A percentile compares a stretch with the other conserved stretches of the same genome.
These are phyloP conservation scores for Colletotrichum tabaci DNA, from an alignment of 2,329 filamentous ascomycete genomes.

Conservation along the genomic window DNA sequence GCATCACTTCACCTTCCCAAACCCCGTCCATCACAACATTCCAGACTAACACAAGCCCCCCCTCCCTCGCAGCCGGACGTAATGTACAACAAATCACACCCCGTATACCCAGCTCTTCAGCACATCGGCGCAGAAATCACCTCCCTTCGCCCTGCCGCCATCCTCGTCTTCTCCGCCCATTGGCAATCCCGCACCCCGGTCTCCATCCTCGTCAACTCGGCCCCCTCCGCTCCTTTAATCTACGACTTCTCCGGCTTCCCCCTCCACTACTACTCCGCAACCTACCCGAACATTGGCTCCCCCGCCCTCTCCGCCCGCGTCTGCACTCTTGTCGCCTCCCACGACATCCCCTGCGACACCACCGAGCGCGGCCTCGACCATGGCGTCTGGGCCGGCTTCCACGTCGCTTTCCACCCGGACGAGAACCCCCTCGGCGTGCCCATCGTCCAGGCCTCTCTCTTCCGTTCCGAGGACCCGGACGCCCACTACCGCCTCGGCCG, in stretches of 20 bases:
- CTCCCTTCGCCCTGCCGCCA: conserved; percentile 77
- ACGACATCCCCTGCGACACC: conserved; percentile 72
- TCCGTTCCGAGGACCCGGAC: conserved; percentile 73
- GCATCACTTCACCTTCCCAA: neutral
- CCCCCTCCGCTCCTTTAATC: conserved; percentile 75
- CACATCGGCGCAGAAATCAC: conserved; percentile 80
- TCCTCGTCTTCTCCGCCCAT: conserved; percentile 84
- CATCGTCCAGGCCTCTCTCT: conserved; percentile 81
- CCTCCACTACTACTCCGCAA: conserved; percentile 76
- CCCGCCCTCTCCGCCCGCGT: conserved; percentile 72
- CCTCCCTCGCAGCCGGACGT: conserved; percentile 68
- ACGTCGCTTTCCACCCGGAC: conserved; percentile 72
- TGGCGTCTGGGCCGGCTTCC: conserved; percentile 81
- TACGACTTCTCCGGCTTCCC: conserved; percentile 86
- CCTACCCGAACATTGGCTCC: conserved; percentile 76
- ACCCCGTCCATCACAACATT: neutral
- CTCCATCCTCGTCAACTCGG: conserved; percentile 76
- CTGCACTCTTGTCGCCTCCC: conserved; percentile 66
- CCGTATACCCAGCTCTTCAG: conserved; percentile 76
- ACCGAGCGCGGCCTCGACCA: conserved; percentile 79
- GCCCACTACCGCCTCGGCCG: conserved; percentile 78
- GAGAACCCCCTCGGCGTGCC: conserved; percentile 76
- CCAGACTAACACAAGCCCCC: neutral
- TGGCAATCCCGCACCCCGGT: conserved; percentile 74
- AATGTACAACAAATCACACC: conserved; percentile 78